Conservation (phyloP, 2,329 filamentous ascomycete species). For the Cladosporium sp. region DNA sequence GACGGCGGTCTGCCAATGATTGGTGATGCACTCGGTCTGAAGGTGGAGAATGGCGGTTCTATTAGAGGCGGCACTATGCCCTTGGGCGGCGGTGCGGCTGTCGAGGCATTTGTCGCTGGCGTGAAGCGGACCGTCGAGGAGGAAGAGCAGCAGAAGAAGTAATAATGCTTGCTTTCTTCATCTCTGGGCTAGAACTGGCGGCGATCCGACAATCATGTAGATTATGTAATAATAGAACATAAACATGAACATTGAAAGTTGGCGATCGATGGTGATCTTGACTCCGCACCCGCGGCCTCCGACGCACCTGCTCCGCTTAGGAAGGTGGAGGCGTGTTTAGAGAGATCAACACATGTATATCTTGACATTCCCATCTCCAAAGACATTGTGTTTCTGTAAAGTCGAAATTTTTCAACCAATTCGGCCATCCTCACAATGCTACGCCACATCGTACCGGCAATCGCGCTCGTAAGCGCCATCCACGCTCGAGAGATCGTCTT, state of each 20-base stretch:
- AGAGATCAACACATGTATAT: not conserved
- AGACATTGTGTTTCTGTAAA: no score
- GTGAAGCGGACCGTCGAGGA: conserved; percentile 74
- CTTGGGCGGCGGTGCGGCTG: conserved; percentile 78
- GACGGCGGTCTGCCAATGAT: conserved; percentile 89
- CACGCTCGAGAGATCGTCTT: conserved; percentile 40
- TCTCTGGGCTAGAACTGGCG: not conserved
- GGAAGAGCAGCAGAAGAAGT: conserved; percentile 24
- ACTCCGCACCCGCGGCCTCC: conserved; percentile 6
- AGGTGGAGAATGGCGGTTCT: conserved; percentile 78
- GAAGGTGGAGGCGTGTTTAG: not conserved
- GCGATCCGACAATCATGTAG: conserved; percentile 1
- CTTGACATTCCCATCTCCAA: not conserved
- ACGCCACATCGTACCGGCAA: not conserved
- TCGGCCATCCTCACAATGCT: not conserved
- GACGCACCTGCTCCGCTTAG: conserved; percentile 1
- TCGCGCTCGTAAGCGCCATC: conserved; percentile 15
- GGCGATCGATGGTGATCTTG: not conserved
- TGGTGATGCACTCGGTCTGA: conserved; percentile 75
- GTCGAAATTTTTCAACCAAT: no score
- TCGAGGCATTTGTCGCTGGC: conserved; percentile 86
- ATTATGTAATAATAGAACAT: not conserved
- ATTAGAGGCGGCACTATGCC: conserved; percentile 74
- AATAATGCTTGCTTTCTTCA: not conserved
- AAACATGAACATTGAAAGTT: not conserved